These are phyloP conservation scores for Naganishia albida DNA, from an alignment of 1,284 basidiomycete genomes.

Conservation along the genomic window DNA sequence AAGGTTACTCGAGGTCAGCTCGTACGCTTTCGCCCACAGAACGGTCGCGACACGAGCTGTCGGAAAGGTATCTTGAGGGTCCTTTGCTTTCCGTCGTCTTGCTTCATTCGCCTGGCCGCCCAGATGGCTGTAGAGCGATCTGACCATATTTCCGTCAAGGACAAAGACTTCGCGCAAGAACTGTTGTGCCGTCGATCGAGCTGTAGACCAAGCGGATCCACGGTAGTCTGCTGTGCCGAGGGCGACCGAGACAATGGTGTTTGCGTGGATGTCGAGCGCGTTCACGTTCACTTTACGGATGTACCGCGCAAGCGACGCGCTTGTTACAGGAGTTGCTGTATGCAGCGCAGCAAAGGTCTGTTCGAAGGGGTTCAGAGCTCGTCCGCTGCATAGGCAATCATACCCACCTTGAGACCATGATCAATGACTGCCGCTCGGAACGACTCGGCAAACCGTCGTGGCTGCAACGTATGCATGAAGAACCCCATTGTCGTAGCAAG, in stretches of 20 bases:
- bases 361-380: background rate
- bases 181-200: constrained; percentile 46
- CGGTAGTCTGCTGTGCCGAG: constrained; percentile 56
- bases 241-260: constrained; percentile 63
- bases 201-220: constrained; percentile 39
- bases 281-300: constrained; percentile 35
- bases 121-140: constrained; percentile 39
- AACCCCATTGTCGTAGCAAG: constrained; percentile 69
- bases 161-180: constrained; percentile 50
- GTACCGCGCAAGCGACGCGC: constrained; percentile 16
- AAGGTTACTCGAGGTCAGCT: constrained; percentile 63
- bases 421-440: constrained; percentile 64
- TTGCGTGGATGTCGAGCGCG: constrained; percentile 50
- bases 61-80: constrained; percentile 39
- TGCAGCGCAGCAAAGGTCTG: constrained; percentile 12
- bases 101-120: constrained; percentile 41
- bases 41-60: constrained; percentile 57
- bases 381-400: background rate
- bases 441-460: constrained; percentile 63
- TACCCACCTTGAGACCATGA: constrained; percentile 64
- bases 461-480: constrained; percentile 74
- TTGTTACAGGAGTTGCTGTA: constrained; percentile 4
- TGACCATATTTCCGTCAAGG: constrained; percentile 47
- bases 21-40: constrained; percentile 70
- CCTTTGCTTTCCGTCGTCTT: constrained; percentile 33